Conservation (phyloP, 2,329 filamentous ascomycete species). For the Diaporthe capsici region DNA sequence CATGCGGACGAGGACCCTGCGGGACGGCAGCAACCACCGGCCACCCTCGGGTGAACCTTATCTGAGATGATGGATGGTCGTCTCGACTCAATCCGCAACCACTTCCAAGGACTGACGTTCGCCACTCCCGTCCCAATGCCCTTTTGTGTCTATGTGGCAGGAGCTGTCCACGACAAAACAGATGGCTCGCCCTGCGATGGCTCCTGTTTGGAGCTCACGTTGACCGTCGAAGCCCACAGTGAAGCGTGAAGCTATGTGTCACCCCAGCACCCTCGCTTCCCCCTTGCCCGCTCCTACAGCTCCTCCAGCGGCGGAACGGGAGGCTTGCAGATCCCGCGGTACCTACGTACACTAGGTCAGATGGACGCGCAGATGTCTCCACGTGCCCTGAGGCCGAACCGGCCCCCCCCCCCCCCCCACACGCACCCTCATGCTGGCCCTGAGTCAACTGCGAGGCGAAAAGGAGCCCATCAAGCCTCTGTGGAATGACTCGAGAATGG, state of each 20-base stretch:
- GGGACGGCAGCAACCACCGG: slow-evolving; percentile 3
- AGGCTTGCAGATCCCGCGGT: slow-evolving; percentile 24
- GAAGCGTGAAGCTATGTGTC: not conserved
- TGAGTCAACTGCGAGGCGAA: slow-evolving; percentile 7
- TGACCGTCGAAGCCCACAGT: not conserved
- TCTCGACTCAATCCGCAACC: slow-evolving; percentile 23
- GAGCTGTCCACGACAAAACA: not conserved
- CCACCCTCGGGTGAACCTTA: slow-evolving; percentile 22
- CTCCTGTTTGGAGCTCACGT: not conserved
- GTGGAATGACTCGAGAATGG: slow-evolving; percentile 24
- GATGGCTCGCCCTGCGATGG: not conserved
- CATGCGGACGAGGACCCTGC: slow-evolving; percentile 20
- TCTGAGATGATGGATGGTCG: not conserved
- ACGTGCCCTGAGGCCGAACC: slow-evolving; percentile 14
- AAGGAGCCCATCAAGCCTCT: not conserved
- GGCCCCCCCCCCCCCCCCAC: not conserved
- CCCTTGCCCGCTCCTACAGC: slow-evolving; percentile 4
- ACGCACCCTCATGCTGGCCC: not conserved
- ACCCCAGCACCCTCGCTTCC: not conserved
- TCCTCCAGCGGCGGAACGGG: slow-evolving; percentile 25
- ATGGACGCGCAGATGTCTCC: slow-evolving; percentile 1
- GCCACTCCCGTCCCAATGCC: not conserved
- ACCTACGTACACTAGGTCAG: not conserved
- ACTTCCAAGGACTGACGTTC: not conserved
- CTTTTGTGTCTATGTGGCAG: not conserved